Evolutionary conservation across 768 basidiomycete genomes (phyloP).

Genomic region (Rhodotorula diobovata): DNA sequence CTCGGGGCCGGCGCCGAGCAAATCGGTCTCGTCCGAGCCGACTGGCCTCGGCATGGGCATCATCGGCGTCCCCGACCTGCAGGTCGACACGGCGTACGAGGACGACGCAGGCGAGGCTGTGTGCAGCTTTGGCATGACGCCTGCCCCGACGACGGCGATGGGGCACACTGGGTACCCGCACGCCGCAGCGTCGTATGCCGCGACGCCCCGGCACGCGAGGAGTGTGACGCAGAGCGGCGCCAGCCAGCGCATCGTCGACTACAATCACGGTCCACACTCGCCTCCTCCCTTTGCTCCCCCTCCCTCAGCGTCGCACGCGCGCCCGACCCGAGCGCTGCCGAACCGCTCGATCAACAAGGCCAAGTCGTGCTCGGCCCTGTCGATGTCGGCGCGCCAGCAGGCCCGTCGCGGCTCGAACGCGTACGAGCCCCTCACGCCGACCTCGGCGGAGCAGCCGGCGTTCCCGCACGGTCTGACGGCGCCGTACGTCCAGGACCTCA

Average conservation of each 20-base stretch:
- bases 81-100: neutral
- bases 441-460: neutral
- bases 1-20: too few relatives aligned
- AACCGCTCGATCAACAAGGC: constrained; percentile 34
- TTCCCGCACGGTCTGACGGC: constrained; percentile 20
- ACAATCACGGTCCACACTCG: constrained; percentile 15
- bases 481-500: constrained; percentile 28
- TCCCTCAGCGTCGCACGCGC: neutral
- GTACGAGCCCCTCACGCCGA: constrained; percentile 37
- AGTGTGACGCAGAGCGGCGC: neutral
- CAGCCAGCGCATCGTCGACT: constrained; percentile 12
- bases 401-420: neutral
- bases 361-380: constrained; percentile 34
- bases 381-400: constrained; percentile 6
- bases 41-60: constrained; percentile 37
- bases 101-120: neutral
- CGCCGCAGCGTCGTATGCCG: neutral
- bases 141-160: neutral
- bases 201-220: neutral
- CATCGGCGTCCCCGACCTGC: constrained; percentile 24
- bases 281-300: neutral
- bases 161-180: neutral
- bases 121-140: neutral
- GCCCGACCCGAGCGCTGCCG: constrained; percentile 28
- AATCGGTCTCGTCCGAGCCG: neutral